Evolutionary conservation across 805 yeast genomes (phyloP), one percentile per base, ranked within the genome.

Genomic region (Ogataea pini): DNA sequence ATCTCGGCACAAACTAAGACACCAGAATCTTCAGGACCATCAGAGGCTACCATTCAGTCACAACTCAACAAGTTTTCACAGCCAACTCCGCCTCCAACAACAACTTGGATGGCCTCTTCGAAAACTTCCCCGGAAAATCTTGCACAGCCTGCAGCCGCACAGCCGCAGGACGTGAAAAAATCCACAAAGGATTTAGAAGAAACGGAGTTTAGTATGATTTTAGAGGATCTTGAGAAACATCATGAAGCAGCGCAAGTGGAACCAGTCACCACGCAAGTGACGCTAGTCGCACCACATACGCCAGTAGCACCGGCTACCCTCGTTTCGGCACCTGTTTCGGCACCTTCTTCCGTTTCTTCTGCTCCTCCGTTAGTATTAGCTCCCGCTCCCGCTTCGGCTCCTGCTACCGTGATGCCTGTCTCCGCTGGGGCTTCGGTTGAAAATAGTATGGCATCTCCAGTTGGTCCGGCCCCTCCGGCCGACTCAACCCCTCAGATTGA

Each of bases 181-280:
- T 29, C 42, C 12, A 16, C 43, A 3, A 39, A 39, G 19, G 42
- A 39, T 17, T 9, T 47, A 8, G 58, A 57, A 6, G 61, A 58
- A 22, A 33, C 52, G 9, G 63, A 58, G 33, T 50, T 58, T 22
- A 54, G 51, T 16, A 48, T 51, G 54, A 54, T 59, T 55, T 33
- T 61, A 44, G 63, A 59, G 16, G 49, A 50, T 29, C 44, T 58
- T 18, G 59, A 58, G 36, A 46, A 52, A 17, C 49, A 52, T 38
- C 54, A 54, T 34, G 49, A 56, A 13, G 33, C 47, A 4, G 60
- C 55, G 14, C 50, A 51, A 37, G 31, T 28, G 31, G 6, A 10
- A 8, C n/a, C 32, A 34, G 46, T n/a, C n/a, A n/a, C n/a, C n/a
- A n/a, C n/a, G n/a, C n/a, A n/a, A n/a, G n/a, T n/a, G n/a, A n/a